Conservation (phyloP, 352 stramenopile species). For the Phytophthora sp. region DNA sequence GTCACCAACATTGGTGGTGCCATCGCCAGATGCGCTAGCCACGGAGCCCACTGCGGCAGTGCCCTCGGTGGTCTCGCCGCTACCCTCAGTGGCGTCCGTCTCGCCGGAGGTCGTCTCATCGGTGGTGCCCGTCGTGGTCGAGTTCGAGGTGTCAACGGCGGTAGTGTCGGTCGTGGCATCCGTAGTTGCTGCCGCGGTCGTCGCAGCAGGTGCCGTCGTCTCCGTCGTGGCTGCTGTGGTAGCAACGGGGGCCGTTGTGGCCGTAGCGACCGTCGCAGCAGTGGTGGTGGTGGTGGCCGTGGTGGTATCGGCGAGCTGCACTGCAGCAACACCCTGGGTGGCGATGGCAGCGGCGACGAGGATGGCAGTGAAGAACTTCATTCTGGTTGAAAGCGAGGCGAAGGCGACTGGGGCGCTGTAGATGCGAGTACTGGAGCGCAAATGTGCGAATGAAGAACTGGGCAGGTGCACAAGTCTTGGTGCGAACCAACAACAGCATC, state of each 20-base stretch:
- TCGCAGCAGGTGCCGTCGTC: neutral
- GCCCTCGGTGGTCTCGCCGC: neutral
- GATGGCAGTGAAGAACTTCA: conserved; percentile 42
- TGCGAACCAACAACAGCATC: neutral
- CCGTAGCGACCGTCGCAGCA: neutral
- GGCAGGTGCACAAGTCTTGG: neutral
- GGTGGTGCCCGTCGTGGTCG: conserved; percentile 1
- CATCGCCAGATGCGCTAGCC: conserved; percentile 17
- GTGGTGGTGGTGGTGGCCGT: neutral
- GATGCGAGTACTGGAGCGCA: conserved; percentile 27
- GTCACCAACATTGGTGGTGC: conserved; percentile 17
- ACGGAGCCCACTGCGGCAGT: neutral
- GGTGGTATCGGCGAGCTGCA: neutral
- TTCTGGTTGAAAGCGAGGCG: conserved; percentile 8
- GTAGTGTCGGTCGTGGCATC: neutral
- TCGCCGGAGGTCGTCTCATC: neutral
- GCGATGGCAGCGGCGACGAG: conserved; percentile 26
- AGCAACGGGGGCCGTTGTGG: neutral
- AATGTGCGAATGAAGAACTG: conserved; percentile 39
- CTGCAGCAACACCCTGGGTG: conserved; percentile 9
- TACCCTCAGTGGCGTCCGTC: neutral
- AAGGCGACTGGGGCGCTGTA: conserved; percentile 9
- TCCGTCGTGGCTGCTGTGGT: neutral
- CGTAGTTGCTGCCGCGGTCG: neutral
- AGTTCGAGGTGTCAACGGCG: neutral